Conservation (phyloP, 345 rosid genomes). For the Eucalyptus cloeziana region DNA sequence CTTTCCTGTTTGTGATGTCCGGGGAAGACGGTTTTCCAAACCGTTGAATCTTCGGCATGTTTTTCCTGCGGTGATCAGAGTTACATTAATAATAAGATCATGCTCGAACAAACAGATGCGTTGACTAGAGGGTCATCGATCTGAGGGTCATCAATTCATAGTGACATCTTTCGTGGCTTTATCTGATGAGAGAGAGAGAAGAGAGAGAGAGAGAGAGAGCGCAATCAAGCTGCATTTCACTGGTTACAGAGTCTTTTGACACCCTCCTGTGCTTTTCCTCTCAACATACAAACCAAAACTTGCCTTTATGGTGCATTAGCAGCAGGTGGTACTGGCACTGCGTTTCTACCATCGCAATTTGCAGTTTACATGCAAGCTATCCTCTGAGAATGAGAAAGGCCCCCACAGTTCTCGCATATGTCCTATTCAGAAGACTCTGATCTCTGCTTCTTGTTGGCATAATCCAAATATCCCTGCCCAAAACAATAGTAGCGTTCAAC, state of each 20-base stretch:
- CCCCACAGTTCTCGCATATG: background rate
- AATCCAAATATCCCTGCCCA: conserved; percentile 67
- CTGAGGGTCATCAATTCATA: background rate
- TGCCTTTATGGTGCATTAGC: background rate
- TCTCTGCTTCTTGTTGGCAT: conserved; percentile 27
- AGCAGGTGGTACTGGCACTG: background rate
- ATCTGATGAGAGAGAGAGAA: background rate
- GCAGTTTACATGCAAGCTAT: background rate
- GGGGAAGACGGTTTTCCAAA: background rate
- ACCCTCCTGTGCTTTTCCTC: background rate
- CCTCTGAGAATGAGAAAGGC: background rate
- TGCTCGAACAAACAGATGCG: background rate
- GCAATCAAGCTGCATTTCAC: background rate
- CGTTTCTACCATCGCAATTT: background rate
- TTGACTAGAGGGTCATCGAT: background rate
- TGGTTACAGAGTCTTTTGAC: background rate
- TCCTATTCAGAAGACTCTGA: conserved; percentile 2
- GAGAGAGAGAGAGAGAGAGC: background rate
- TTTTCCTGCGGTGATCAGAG: too few species aligned
- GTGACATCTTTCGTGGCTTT: background rate
- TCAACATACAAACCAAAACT: background rate
- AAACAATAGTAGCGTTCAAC: background rate
- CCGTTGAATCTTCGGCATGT: background rate
- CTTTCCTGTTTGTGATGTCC: background rate
- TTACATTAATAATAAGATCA: too few species aligned